These are phyloP conservation scores for Alternaria solani DNA, from an alignment of 2,329 filamentous ascomycete species.

Conservation along the genomic window DNA sequence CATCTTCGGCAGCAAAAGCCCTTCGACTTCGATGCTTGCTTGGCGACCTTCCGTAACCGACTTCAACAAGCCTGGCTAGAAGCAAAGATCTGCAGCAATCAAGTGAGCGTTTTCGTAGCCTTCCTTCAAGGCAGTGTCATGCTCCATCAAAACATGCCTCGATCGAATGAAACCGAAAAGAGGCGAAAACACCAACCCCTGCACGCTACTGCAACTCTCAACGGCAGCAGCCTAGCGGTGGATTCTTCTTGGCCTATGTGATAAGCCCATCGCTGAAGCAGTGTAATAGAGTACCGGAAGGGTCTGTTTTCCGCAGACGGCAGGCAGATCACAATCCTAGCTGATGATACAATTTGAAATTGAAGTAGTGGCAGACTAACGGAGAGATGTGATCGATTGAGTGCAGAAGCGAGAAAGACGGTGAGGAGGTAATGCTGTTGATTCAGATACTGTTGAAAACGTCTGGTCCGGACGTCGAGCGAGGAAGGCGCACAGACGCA, in stretches of 20 bases:
- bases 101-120: background rate
- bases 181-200: slow-evolving; percentile 2
- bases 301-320: background rate
- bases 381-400: slow-evolving; percentile 1
- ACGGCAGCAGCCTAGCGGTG: background rate
- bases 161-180: slow-evolving; percentile 1
- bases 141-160: background rate
- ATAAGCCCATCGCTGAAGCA: background rate
- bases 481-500: slow-evolving; percentile 8
- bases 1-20: slow-evolving; percentile 6
- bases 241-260: slow-evolving; percentile 3
- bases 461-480: slow-evolving; percentile 6
- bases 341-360: background rate
- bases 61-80: background rate
- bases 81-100: background rate
- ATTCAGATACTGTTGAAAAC: slow-evolving; percentile 6
- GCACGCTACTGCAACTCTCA: slow-evolving; percentile 1
- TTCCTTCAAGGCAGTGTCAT: background rate
- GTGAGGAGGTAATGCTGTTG: slow-evolving; percentile 6
- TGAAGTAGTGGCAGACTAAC: background rate
- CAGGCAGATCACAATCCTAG: background rate
- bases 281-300: slow-evolving; percentile 1
- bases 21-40: slow-evolving; percentile 3
- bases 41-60: background rate
- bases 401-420: slow-evolving; percentile 16